Evolutionary conservation across 192 early-diverging fungal species (phyloP).

Genomic region (Coemansia reversa): DNA sequence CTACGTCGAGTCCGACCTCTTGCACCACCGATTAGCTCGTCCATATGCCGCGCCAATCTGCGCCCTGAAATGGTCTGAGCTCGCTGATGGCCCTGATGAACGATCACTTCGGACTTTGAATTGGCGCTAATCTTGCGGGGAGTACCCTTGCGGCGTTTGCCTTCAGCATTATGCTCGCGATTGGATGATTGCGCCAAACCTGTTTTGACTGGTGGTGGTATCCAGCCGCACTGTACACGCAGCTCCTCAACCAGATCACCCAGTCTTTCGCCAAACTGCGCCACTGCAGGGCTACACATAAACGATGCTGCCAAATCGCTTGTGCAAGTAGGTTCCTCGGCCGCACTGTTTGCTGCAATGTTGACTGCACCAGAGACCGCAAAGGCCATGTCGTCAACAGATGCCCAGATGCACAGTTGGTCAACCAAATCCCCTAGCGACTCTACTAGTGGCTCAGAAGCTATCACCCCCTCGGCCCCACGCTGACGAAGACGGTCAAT

Average conservation of each 20-base stretch:
- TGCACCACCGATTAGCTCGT: constrained; percentile 38
- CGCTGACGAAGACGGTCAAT: constrained; percentile 10
- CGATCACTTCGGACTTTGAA: constrained; percentile 44
- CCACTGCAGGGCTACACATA: constrained; percentile 32
- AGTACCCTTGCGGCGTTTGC: constrained; percentile 46
- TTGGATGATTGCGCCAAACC: background rate
- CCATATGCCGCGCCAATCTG: constrained; percentile 45
- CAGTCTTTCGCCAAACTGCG: constrained; percentile 19
- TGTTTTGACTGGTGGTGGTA: constrained; percentile 15
- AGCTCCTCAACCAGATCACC: constrained; percentile 44
- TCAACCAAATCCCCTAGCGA: constrained; percentile 38
- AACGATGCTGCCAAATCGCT: constrained; percentile 40
- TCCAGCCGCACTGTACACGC: constrained; percentile 50
- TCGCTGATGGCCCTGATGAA: constrained; percentile 23
- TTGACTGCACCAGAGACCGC: background rate
- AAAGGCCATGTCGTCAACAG: constrained; percentile 30
- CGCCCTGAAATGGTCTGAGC: constrained; percentile 24
- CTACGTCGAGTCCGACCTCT: background rate
- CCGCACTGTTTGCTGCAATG: background rate
- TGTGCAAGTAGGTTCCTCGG: background rate
- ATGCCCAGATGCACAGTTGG: constrained; percentile 46
- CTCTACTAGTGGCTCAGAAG: constrained; percentile 10
- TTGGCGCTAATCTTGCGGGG: constrained; percentile 34
- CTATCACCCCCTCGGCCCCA: background rate
- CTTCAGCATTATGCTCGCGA: constrained; percentile 4